Percentiles rank a stretch among this genome's conserved stretches.
phyloP scores from a whole-genome alignment of 2,329 filamentous ascomycete genomes.

The Ophiognomonia clavigignenti-juglandacearum region DNA sequence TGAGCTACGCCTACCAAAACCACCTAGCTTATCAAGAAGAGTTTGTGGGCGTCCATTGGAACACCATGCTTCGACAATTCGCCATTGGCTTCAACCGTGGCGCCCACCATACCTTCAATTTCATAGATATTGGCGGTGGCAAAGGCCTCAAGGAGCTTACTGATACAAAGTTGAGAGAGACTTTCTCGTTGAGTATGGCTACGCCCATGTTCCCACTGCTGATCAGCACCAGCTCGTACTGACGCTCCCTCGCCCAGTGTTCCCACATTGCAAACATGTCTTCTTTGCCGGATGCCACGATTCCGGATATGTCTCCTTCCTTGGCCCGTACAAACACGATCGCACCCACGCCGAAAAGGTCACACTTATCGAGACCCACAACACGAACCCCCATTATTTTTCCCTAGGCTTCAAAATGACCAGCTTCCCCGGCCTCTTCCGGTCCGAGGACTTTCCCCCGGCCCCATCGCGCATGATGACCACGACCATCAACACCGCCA shows the following conservation, averaged over 20 bases:
- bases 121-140: not conserved
- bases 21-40: not conserved
- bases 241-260: not conserved
- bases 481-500: not conserved
- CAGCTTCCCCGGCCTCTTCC: not conserved
- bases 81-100: conserved; percentile 1
- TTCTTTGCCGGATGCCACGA: conserved; percentile 3
- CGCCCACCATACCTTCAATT: not conserved
- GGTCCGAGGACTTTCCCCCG: not conserved
- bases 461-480: not conserved
- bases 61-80: not conserved
- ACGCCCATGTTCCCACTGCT: too few relatives aligned
- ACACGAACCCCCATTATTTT: not conserved
- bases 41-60: not conserved
- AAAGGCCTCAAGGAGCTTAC: not conserved
- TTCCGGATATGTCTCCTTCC: conserved; percentile 2
- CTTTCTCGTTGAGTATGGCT: not conserved
- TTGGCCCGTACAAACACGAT: not conserved
- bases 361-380: not conserved
- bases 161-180: not conserved
- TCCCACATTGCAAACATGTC: conserved; percentile 1
- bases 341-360: not conserved
- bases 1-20: not conserved
- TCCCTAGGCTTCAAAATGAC: not conserved
- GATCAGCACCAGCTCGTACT: not conserved